Evolutionary conservation across 495 filamentous ascomycete genomes (phyloP).

Genomic region (Lindgomyces ingoldianus): DNA sequence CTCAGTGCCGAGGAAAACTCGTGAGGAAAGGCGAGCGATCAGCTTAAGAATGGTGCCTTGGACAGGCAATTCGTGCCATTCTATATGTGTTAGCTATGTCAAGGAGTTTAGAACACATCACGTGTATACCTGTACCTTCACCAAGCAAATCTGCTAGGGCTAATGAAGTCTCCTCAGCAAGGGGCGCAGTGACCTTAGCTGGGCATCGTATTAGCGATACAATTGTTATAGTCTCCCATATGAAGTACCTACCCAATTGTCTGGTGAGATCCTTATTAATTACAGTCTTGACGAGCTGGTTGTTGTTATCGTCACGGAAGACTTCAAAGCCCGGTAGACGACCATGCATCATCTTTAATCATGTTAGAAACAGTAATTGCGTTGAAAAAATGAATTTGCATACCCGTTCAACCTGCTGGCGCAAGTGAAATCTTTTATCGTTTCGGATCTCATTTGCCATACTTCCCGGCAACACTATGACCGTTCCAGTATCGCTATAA

Average conservation of each 20-base stretch:
- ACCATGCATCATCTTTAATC: not conserved
- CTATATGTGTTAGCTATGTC: not conserved
- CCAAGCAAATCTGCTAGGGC: not conserved
- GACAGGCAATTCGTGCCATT: not conserved
- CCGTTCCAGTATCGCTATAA: too few species aligned
- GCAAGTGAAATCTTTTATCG: not conserved
- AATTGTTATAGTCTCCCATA: too few species aligned
- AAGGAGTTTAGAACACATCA: not conserved
- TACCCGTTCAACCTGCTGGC: not conserved
- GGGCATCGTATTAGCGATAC: too few species aligned
- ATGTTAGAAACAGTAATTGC: not conserved
- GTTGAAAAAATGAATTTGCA: not conserved
- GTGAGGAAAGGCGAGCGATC: not conserved
- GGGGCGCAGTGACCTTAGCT: too few species aligned
- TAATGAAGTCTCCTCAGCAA: too few species aligned
- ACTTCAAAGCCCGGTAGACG: not conserved
- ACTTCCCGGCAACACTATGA: not conserved
- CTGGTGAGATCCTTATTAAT: not conserved
- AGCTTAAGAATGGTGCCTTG: not conserved
- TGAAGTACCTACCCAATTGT: not conserved
- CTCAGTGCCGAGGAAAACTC: conserved; percentile 7
- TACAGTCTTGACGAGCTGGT: not conserved
- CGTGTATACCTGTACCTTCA: not conserved
- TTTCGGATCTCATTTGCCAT: not conserved
- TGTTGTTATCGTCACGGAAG: not conserved